Evolutionary conservation across 192 early-diverging fungal species (phyloP), one percentile per base, ranked within the genome.

Genomic region (Phycomyces nitens): DNA sequence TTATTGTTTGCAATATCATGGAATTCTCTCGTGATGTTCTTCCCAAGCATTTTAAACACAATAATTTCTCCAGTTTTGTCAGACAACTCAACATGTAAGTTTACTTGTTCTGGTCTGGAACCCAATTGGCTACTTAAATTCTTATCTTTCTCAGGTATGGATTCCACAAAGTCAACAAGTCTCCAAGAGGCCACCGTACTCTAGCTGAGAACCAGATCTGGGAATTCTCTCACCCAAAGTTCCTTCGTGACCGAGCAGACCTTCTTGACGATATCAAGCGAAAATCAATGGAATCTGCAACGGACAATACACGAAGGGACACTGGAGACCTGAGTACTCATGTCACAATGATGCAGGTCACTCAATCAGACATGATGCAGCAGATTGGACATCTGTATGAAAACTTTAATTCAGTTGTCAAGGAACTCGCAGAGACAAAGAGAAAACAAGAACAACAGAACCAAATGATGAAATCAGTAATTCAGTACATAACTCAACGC

Each of bases 101-200:
- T n/a, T n/a, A n/a, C n/a, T n/a, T n/a, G n/a, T n/a, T n/a, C n/a
- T n/a, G n/a, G n/a, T n/a, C n/a, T n/a, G n/a, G n/a, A n/a, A n/a
- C n/a, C n/a, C n/a, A n/a, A n/a, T n/a, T n/a, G n/a, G n/a, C n/a
- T 53, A 34, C 21, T 60, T 21, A 34, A 58, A 58, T 53, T 53
- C 20, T 43, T 23, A 64, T 56, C 52, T 58, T 65, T 20, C n/a
- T 50, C 57, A 83, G 81, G 78, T 89, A 92, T 69, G 89, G 90
- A 47, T 95, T 95, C 68, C 91, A 93, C 79, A 95, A 95, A 73
- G 85, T 94, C 20, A 95, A 94, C 82, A 94, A 94, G 69, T 91
- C 89, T 58, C 89, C 92, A 34, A 78, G 92, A 51, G 88, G 91
- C 5, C 88, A 91, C 68, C 82, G 91, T 47, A 92, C 91, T 11